phyloP scores from a whole-genome alignment of 805 yeast species.

The Sugiyamaella valdiviana region DNA sequence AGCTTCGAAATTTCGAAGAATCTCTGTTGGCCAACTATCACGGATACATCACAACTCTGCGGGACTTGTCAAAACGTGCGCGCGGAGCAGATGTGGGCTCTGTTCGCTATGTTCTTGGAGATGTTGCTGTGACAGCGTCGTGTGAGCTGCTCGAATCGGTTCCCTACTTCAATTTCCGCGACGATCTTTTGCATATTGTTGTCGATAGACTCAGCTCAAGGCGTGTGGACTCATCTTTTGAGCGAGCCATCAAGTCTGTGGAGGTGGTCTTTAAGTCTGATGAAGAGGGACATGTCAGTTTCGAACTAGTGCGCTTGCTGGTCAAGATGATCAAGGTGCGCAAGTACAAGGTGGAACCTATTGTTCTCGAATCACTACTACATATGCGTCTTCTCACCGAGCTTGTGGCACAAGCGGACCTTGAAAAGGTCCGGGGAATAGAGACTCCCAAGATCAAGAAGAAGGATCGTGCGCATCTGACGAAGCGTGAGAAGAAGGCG shows the following conservation, averaged over 20 bases:
- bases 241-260: conserved; percentile 54
- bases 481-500: conserved; percentile 84
- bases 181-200: conserved; percentile 63
- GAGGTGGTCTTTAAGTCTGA: conserved; percentile 73
- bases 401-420: conserved; percentile 31
- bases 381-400: conserved; percentile 45
- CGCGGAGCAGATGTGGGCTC: conserved; percentile 22
- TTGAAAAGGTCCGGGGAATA: conserved; percentile 39
- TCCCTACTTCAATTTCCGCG: conserved; percentile 73
- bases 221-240: conserved; percentile 45
- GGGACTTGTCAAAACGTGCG: conserved; percentile 38
- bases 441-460: conserved; percentile 50
- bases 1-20: conserved; percentile 75
- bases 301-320: conserved; percentile 63
- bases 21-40: conserved; percentile 62
- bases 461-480: conserved; percentile 83
- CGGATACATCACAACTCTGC: conserved; percentile 54
- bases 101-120: conserved; percentile 24
- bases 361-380: conserved; percentile 65
- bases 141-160: conserved; percentile 67
- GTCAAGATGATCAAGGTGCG: conserved; percentile 67
- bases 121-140: conserved; percentile 61
- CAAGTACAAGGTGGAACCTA: conserved; percentile 75
- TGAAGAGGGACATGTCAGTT: conserved; percentile 70
- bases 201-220: conserved; percentile 60